phyloP scores from a whole-genome alignment of 768 basidiomycete genomes.

The Tricholoma saponaceum region DNA sequence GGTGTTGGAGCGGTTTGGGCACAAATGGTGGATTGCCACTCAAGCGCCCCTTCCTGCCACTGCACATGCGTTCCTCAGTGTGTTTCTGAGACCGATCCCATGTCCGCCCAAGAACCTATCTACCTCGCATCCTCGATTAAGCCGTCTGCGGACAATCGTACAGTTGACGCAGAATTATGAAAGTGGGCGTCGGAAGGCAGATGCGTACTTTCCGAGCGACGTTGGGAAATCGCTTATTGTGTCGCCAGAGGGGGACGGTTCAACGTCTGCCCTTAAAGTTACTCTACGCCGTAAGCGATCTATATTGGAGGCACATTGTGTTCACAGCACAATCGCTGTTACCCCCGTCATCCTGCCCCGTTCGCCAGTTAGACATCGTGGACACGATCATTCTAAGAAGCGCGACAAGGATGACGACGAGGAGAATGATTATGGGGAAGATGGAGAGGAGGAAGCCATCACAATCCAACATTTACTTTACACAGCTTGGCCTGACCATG shows the following conservation, averaged over 20 bases:
- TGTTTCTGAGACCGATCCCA: conserved; percentile 49
- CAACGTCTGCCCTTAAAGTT: conserved; percentile 46
- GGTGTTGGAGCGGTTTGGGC: conserved; percentile 71
- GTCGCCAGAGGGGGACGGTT: conserved; percentile 39
- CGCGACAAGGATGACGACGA: neutral
- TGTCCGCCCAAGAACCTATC: conserved; percentile 26
- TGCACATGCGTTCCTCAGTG: conserved; percentile 71
- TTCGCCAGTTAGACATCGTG: neutral
- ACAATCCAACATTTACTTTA: conserved; percentile 72
- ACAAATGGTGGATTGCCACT: conserved; percentile 81
- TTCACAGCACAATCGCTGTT: conserved; percentile 59
- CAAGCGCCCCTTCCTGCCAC: conserved; percentile 77
- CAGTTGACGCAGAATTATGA: conserved; percentile 80
- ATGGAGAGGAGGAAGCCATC: conserved; percentile 27
- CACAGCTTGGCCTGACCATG: conserved; percentile 80
- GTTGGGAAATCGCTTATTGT: conserved; percentile 51
- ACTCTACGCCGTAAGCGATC: conserved; percentile 44
- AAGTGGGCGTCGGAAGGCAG: conserved; percentile 65
- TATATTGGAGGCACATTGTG: conserved; percentile 55
- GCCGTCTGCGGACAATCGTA: conserved; percentile 68
- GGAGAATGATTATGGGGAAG: conserved; percentile 11
- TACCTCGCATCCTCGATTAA: conserved; percentile 19
- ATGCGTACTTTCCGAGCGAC: conserved; percentile 66
- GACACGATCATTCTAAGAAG: conserved; percentile 7
- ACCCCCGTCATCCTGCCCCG: conserved; percentile 26